Percentiles rank a stretch among this genome's conserved stretches.
Conservation (phyloP, 2,329 filamentous ascomycete species). For the Colletotrichum orchidophilum region DNA sequence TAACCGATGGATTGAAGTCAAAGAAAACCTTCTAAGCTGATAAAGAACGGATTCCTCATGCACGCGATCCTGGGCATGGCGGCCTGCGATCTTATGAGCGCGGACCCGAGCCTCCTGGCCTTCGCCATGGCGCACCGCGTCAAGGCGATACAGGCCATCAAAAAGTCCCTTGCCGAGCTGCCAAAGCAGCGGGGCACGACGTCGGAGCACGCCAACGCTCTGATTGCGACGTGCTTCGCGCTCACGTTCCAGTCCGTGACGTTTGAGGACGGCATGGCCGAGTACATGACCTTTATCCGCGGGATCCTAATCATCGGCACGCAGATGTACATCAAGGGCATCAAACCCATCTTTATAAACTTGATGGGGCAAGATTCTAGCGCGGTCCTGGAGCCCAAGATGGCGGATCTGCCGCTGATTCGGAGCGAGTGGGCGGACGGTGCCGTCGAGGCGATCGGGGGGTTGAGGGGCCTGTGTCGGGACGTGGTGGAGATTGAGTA, state of each 20-base stretch:
- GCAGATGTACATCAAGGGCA: conserved; percentile 61
- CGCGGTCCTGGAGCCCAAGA: conserved; percentile 52
- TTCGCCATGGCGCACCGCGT: conserved; percentile 72
- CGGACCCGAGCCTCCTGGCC: conserved; percentile 60
- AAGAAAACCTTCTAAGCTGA: background rate
- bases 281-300: conserved; percentile 69
- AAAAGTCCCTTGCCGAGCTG: conserved; percentile 59
- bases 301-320: conserved; percentile 64
- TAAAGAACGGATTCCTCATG: conserved; percentile 72
- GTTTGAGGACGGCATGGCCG: conserved; percentile 66
- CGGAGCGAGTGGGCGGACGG: conserved; percentile 54
- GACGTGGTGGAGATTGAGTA: conserved; percentile 57
- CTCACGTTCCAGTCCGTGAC: conserved; percentile 67
- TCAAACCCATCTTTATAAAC: conserved; percentile 60
- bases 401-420: conserved; percentile 57
- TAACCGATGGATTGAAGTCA: background rate
- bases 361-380: conserved; percentile 53
- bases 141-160: conserved; percentile 71
- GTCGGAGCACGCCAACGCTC: conserved; percentile 65
- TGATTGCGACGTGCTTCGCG: conserved; percentile 67
- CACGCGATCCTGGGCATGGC: conserved; percentile 75
- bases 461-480: conserved; percentile 54
- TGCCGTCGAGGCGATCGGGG: conserved; percentile 55
- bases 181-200: conserved; percentile 49
- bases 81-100: conserved; percentile 69